Evolutionary conservation across 805 yeast species (phyloP).

Genomic region (Saccharomycopsis capsularis): DNA sequence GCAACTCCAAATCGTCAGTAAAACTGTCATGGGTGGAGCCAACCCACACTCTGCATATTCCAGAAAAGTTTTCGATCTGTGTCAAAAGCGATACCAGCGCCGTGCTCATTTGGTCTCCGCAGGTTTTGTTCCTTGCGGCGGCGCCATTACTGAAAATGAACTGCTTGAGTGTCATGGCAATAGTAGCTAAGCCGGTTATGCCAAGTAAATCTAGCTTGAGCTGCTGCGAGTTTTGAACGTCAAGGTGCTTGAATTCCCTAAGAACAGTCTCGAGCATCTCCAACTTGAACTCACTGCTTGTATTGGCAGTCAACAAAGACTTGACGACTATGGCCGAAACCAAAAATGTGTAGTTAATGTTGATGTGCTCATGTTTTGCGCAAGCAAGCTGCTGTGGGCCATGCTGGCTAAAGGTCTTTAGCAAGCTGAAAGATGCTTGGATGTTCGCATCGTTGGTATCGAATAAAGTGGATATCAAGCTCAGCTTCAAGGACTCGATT

Average conservation of each 20-base stretch:
- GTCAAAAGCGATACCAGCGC: too few species aligned
- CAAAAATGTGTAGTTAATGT: background rate
- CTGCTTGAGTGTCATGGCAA: too few species aligned
- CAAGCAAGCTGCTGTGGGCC: too few species aligned
- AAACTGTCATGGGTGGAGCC: conserved; percentile 25
- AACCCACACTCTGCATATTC: conserved; percentile 31
- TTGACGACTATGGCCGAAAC: background rate
- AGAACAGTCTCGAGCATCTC: background rate
- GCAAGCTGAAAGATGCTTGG: too few species aligned
- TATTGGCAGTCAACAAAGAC: background rate
- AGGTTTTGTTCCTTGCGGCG: too few species aligned
- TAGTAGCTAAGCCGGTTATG: too few species aligned
- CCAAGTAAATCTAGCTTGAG: background rate
- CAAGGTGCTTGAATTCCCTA: background rate
- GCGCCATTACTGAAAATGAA: too few species aligned
- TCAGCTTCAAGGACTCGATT: background rate
- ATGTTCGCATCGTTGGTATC: background rate
- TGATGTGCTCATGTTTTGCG: too few species aligned
- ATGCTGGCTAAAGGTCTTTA: background rate
- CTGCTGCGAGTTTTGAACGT: background rate
- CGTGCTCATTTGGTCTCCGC: too few species aligned
- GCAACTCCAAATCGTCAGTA: conserved; percentile 1
- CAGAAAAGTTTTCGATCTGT: conserved; percentile 29
- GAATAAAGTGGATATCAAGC: background rate
- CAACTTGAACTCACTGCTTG: background rate